Evolutionary conservation across 805 yeast genomes (phyloP).

Genomic region (Ogataea allantospora): DNA sequence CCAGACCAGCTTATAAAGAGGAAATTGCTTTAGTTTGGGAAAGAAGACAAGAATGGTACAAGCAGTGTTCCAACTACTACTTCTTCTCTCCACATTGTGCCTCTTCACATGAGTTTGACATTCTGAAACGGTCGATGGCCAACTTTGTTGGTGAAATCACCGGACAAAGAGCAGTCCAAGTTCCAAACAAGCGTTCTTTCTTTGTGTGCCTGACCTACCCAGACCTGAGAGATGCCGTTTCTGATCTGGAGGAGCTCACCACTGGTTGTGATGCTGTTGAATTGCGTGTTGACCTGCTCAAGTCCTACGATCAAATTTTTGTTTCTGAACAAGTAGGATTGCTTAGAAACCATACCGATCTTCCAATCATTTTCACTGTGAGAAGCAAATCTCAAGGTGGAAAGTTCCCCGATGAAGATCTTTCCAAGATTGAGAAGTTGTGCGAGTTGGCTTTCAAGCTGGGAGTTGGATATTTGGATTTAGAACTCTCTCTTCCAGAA

Average conservation of each 20-base stretch:
- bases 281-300: conserved; percentile 71
- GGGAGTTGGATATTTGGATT: conserved; percentile 79
- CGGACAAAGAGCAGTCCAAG: conserved; percentile 42
- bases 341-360: conserved; percentile 57
- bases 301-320: conserved; percentile 47
- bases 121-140: conserved; percentile 57
- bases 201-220: conserved; percentile 72
- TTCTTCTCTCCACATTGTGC: conserved; percentile 77
- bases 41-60: conserved; percentile 76
- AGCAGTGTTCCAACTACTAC: conserved; percentile 72
- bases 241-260: conserved; percentile 49
- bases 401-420: conserved; percentile 60
- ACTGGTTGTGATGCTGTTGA: conserved; percentile 83
- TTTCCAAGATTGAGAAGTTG: conserved; percentile 47
- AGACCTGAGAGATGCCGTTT: conserved; percentile 48
- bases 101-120: conserved; percentile 49
- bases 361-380: conserved; percentile 81
- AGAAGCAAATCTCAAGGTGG: conserved; percentile 85
- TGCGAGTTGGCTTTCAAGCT: conserved; percentile 63
- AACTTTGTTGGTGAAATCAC: conserved; percentile 59
- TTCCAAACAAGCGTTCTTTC: conserved; percentile 54
- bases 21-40: conserved; percentile 83
- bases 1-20: conserved; percentile 83
- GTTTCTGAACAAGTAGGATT: conserved; percentile 73
- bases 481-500: conserved; percentile 70